A percentile compares a stretch with the other conserved stretches of the same genome.
These are phyloP conservation scores for Xylariaceae sp. DNA, from an alignment of 2,329 filamentous ascomycete genomes.

Conservation along the genomic window DNA sequence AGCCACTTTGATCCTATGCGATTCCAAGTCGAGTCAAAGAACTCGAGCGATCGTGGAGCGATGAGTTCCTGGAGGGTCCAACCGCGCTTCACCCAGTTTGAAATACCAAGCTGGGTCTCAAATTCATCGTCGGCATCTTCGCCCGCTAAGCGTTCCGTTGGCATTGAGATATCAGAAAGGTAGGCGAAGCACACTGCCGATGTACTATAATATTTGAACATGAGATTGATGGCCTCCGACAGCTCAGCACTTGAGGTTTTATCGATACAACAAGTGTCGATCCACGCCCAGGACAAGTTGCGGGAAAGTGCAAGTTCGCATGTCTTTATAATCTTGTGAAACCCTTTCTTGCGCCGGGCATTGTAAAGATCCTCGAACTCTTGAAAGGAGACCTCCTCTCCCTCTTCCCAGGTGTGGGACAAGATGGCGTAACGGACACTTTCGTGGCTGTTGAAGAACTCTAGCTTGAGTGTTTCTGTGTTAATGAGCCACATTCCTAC, in stretches of 20 bases:
- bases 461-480: neutral
- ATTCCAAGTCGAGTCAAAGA: neutral
- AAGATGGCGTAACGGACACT: constrained; percentile 1
- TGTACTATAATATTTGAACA: neutral
- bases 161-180: neutral
- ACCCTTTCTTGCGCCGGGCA: neutral
- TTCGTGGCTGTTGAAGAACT: neutral
- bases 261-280: constrained; percentile 6
- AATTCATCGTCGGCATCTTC: neutral
- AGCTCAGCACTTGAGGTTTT: constrained; percentile 1
- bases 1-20: neutral
- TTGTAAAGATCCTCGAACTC: neutral
- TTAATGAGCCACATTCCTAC: neutral
- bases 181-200: neutral
- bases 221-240: neutral
- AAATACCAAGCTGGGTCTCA: too few species aligned
- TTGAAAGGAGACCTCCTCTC: neutral
- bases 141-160: too few species aligned
- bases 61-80: constrained; percentile 3
- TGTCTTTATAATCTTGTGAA: neutral
- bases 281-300: neutral
- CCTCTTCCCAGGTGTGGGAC: constrained; percentile 2
- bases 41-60: constrained; percentile 1
- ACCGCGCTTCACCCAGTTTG: neutral
- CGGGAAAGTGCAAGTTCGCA: neutral